phyloP scores from a whole-genome alignment of 345 rosid genomes.

The Boechera stricta region DNA sequence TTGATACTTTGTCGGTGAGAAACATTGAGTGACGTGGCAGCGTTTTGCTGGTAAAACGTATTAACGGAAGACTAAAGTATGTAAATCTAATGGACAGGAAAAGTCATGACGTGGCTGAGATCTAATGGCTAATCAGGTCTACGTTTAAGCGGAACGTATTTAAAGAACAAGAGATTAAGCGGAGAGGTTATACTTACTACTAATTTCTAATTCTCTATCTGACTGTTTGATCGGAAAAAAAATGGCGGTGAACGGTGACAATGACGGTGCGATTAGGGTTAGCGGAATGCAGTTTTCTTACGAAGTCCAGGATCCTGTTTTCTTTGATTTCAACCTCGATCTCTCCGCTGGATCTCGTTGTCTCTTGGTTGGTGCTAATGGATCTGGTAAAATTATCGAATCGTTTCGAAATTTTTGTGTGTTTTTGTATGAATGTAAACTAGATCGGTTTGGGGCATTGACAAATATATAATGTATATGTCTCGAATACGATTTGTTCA shows the following conservation, averaged over 20 bases:
- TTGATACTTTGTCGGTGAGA: not conserved
- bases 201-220: not conserved
- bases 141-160: constrained; percentile 27
- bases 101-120: constrained; percentile 31
- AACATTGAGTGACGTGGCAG: constrained; percentile 33
- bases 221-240: constrained; percentile 3
- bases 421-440: not conserved
- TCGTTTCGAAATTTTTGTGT: not conserved
- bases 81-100: constrained; percentile 40
- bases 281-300: constrained; percentile 87
- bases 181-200: not conserved
- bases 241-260: constrained; percentile 51
- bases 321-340: constrained; percentile 74
- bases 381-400: constrained; percentile 66
- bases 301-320: constrained; percentile 63
- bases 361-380: constrained; percentile 95
- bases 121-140: constrained; percentile 27
- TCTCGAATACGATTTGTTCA: not conserved
- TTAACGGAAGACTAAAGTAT: constrained; percentile 6
- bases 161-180: constrained; percentile 10
- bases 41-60: constrained; percentile 37
- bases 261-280: constrained; percentile 59
- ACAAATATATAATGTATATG: not conserved
- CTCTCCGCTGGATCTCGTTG: constrained; percentile 86
- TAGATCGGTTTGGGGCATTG: not conserved